Evolutionary conservation across 2,329 filamentous ascomycete genomes (phyloP).

Genomic region (Pyrenophora seminiperda): DNA sequence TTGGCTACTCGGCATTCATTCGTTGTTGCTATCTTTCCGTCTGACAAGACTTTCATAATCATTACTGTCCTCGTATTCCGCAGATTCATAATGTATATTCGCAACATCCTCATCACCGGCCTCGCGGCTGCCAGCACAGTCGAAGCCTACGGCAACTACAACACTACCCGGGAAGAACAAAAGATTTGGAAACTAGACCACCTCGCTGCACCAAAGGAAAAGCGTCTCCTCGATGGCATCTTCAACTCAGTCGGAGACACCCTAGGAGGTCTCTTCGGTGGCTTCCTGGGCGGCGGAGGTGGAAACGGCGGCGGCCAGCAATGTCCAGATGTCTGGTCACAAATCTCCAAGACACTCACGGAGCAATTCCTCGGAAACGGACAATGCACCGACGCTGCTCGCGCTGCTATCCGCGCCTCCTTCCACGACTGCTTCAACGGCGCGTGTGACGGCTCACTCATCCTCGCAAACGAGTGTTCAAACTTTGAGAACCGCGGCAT

Average conservation of each 20-base stretch:
- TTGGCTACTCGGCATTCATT: constrained; percentile 5
- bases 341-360: constrained; percentile 42
- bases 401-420: constrained; percentile 41
- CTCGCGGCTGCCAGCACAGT: constrained; percentile 34
- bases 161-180: constrained; percentile 22
- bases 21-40: not conserved
- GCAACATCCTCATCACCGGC: constrained; percentile 31
- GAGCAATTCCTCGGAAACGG: constrained; percentile 41
- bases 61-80: not conserved
- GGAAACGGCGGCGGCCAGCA: constrained; percentile 7
- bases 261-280: constrained; percentile 2
- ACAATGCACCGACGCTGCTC: constrained; percentile 45
- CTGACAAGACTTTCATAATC: constrained; percentile 6
- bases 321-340: constrained; percentile 41
- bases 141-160: constrained; percentile 31
- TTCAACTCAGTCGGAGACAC: constrained; percentile 11
- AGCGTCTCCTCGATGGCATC: constrained; percentile 21
- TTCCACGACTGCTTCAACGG: constrained; percentile 49
- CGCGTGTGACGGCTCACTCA: constrained; percentile 45
- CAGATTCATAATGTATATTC: constrained; percentile 43
- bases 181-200: constrained; percentile 11
- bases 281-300: not conserved
- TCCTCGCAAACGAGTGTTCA: constrained; percentile 44
- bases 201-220: constrained; percentile 15
- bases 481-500: constrained; percentile 53